Evolutionary conservation across 2,329 filamentous ascomycete species (phyloP), one percentile per base, ranked within the genome.

Genomic region (Cytospora paraplurivora): DNA sequence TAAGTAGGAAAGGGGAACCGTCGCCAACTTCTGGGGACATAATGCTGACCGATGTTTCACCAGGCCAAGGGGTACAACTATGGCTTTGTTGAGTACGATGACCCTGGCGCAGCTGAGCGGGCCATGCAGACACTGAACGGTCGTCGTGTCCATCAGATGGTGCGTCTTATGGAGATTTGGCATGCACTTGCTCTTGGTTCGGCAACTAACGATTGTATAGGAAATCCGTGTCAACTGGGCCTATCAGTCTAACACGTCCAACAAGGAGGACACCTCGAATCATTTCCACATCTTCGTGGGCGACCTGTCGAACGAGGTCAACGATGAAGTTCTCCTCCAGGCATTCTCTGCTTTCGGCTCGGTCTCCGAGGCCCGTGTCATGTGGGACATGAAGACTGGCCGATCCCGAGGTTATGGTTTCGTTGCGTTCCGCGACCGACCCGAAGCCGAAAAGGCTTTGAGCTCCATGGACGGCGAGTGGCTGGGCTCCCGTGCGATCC

Each of bases 321-420:
- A 99, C 72, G 95, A 99, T 71, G 95, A 99, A 73, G 87, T 97
- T 59, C 84, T 99, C 27, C 82, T 90, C 17, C 93, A 97, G 77
- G 95, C 95, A 13, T 99, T 99, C 78, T 96, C 92, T 55, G 92
- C 92, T 52, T 99, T 98, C 76, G 95, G 95, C 49, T 92, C 88
- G 13, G 93, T 99, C 56, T 99, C 95, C 3, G 95, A 99, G 78
- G 95, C 95, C 65, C 93, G 95, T 72, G 95, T 99, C 68, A 99
- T 99, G 95, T 99, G 95, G 95, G 95, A 99, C 77, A 99, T 99
- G 95, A 99, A 99, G 85, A 99, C 95, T 41, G 95, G 95, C 69
- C 89, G 95, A 68, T 98, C 95, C 69, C 91, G 95, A 75, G 95
- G 95, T 66, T 99, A 99, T 74, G 95, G 95, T 13, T 99, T 99